Evolutionary conservation across 148 eudicot species (phyloP).

Genomic region (Vaccinium darrowii): DNA sequence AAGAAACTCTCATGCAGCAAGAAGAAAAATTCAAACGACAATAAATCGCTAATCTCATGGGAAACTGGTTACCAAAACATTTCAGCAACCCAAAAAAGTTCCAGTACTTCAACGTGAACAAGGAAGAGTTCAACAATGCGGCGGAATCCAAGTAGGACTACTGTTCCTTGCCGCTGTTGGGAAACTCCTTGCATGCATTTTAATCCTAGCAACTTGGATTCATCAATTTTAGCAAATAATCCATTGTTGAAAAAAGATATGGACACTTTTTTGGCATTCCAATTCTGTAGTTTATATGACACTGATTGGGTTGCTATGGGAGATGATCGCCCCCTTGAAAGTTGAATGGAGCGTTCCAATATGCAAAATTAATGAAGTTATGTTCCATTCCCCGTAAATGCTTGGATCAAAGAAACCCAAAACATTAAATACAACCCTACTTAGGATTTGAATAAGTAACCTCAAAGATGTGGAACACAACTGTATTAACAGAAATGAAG

Average conservation of each 20-base stretch:
- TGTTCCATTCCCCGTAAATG: neutral
- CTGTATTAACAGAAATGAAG: neutral
- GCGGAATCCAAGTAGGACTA: neutral
- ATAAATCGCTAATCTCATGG: neutral
- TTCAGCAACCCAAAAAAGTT: neutral
- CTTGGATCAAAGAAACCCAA: neutral
- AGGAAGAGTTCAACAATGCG: neutral
- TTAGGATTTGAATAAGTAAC: neutral
- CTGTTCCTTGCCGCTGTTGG: neutral
- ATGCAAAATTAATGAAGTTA: neutral
- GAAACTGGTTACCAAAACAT: neutral
- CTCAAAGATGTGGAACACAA: conserved; percentile 1
- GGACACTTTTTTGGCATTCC: neutral
- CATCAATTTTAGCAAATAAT: neutral
- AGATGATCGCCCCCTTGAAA: neutral
- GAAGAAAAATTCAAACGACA: neutral
- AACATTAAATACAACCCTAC: neutral
- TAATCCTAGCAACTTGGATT: neutral
- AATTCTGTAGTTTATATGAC: neutral
- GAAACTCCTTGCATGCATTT: neutral
- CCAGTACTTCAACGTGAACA: neutral
- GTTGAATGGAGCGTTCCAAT: neutral
- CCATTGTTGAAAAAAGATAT: neutral
- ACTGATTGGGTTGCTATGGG: neutral
- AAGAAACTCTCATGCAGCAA: neutral